phyloP scores from a whole-genome alignment of 169 alveolate genomes.

The Hepatocystis sp. region DNA sequence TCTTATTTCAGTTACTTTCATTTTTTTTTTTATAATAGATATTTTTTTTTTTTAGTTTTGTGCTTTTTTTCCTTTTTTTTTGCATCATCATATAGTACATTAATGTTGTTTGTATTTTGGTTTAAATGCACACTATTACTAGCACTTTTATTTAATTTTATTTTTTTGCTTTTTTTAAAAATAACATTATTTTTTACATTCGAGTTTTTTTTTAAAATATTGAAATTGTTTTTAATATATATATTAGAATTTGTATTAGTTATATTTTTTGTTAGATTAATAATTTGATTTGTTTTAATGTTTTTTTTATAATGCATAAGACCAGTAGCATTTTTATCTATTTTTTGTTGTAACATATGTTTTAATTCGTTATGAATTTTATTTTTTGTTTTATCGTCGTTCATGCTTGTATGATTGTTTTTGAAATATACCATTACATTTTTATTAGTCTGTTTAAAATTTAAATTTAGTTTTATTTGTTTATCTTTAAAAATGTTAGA shows the following conservation, averaged over 20 bases:
- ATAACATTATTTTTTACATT: conserved; percentile 9
- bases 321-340: background rate
- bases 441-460: conserved; percentile 14
- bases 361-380: background rate
- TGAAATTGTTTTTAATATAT: background rate
- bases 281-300: conserved; percentile 3
- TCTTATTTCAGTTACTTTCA: conserved; percentile 5
- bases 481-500: conserved; percentile 31
- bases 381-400: conserved; percentile 15
- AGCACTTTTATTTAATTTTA: background rate
- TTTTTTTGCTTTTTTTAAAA: conserved; percentile 14
- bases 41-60: conserved; percentile 16
- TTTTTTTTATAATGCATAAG: conserved; percentile 6
- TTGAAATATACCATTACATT: conserved; percentile 22
- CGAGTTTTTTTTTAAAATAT: background rate
- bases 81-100: background rate
- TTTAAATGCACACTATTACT: too few species aligned
- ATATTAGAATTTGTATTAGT: background rate
- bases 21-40: background rate
- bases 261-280: background rate
- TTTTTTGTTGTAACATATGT: background rate
- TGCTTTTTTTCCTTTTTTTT: conserved; percentile 14
- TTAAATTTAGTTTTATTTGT: conserved; percentile 18
- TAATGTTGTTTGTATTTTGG: too few species aligned
- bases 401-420: conserved; percentile 12